Evolutionary conservation across 352 stramenopile genomes (phyloP).

Genomic region (Phytophthora sp.): DNA sequence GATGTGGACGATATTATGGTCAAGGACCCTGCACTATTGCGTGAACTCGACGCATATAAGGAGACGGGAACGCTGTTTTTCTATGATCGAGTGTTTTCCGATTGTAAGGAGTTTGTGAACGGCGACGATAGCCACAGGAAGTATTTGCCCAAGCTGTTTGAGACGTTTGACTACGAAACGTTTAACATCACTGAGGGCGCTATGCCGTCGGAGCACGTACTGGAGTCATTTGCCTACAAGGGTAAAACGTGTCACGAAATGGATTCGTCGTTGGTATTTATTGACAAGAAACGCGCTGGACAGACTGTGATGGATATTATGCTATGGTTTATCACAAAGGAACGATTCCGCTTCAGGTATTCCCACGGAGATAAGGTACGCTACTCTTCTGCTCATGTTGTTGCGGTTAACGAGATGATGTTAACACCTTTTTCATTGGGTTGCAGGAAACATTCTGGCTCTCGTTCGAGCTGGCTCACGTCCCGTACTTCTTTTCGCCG

Average conservation of each 20-base stretch:
- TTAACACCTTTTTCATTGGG: background rate
- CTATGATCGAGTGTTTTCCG: slow-evolving; percentile 55
- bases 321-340: slow-evolving; percentile 39
- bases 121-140: slow-evolving; percentile 32
- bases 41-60: slow-evolving; percentile 17
- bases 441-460: slow-evolving; percentile 31
- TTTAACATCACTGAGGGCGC: slow-evolving; percentile 36
- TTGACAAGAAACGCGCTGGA: slow-evolving; percentile 33
- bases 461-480: slow-evolving; percentile 39
- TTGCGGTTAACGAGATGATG: background rate
- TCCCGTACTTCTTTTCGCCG: slow-evolving; percentile 47
- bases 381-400: background rate
- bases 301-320: slow-evolving; percentile 37
- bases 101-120: slow-evolving; percentile 50
- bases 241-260: slow-evolving; percentile 61
- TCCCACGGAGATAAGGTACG: slow-evolving; percentile 32
- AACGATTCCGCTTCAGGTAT: slow-evolving; percentile 34
- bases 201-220: slow-evolving; percentile 42
- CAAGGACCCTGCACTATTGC: slow-evolving; percentile 14
- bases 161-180: slow-evolving; percentile 51
- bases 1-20: slow-evolving; percentile 33
- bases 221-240: slow-evolving; percentile 48
- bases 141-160: slow-evolving; percentile 47
- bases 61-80: slow-evolving; percentile 26
- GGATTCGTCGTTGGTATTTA: slow-evolving; percentile 59